phyloP scores from a whole-genome alignment of 2,329 filamentous ascomycete genomes.

The Calonectria pteridis region DNA sequence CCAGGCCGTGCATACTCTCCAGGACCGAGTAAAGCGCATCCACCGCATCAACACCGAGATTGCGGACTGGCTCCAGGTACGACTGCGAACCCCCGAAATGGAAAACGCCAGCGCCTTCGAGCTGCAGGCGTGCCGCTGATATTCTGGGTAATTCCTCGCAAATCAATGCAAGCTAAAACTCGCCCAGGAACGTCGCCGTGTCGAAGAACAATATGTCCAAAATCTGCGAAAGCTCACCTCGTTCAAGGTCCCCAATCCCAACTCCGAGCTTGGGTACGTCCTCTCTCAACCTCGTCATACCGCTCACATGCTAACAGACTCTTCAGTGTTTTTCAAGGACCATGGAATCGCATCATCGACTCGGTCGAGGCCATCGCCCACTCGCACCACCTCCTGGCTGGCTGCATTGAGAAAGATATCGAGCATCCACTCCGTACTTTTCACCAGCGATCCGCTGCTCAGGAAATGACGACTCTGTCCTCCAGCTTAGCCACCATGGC shows the following conservation, averaged over 20 bases:
- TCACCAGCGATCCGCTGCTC: conserved; percentile 79
- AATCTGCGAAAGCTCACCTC: conserved; percentile 84
- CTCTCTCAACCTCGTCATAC: not conserved
- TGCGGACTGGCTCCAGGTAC: conserved; percentile 96
- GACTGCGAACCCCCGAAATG: conserved; percentile 31
- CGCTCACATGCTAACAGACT: conserved; percentile 25
- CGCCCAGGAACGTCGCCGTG: conserved; percentile 85
- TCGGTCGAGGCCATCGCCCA: conserved; percentile 85
- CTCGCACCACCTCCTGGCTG: conserved; percentile 84
- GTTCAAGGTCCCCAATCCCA: conserved; percentile 79
- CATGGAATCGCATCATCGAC: conserved; percentile 89
- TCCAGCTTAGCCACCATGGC: conserved; percentile 84
- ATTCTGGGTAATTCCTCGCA: not conserved
- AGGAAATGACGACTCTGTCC: conserved; percentile 84
- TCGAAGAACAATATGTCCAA: conserved; percentile 91
- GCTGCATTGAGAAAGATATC: conserved; percentile 88
- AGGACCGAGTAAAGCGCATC: conserved; percentile 90
- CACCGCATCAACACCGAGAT: conserved; percentile 89
- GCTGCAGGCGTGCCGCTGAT: not conserved
- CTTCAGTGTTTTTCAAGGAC: conserved; percentile 84
- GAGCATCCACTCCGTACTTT: conserved; percentile 87
- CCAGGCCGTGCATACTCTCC: conserved; percentile 85
- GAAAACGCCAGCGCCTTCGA: not conserved
- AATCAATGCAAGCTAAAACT: conserved; percentile 28
- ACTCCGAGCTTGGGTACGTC: conserved; percentile 87